phyloP scores from a whole-genome alignment of 2,329 filamentous ascomycete species.

The Penicillium occitanis region DNA sequence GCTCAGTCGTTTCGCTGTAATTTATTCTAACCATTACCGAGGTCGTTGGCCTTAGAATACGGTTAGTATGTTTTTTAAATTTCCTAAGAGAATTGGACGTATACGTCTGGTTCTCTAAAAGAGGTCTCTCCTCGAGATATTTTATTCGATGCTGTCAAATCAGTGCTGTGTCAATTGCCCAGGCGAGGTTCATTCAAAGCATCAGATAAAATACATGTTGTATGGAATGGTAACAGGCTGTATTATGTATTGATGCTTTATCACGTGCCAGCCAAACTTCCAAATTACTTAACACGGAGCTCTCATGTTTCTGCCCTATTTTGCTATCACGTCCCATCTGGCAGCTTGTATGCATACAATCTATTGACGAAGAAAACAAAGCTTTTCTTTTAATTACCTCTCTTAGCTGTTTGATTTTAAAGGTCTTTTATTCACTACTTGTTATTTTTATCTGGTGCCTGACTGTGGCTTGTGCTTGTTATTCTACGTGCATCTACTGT shows the following conservation, averaged over 20 bases:
- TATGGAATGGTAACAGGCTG: neutral
- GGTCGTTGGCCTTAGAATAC: no score
- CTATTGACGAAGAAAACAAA: neutral
- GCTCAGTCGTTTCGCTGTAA: neutral
- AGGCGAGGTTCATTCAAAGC: neutral
- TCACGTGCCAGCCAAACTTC: slow-evolving; percentile 19
- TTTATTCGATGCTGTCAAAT: no score
- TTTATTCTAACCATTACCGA: no score
- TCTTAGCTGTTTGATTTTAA: neutral
- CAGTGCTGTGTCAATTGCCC: no score
- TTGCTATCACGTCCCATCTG: slow-evolving; percentile 6
- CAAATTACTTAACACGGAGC: slow-evolving; percentile 17
- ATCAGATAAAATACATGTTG: neutral
- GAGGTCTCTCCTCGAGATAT: no score
- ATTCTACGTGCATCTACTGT: neutral
- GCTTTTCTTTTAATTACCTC: neutral
- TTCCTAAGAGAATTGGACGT: no score
- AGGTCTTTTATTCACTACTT: neutral
- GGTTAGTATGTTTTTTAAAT: no score
- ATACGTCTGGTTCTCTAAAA: no score
- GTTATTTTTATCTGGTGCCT: neutral
- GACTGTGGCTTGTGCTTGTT: neutral
- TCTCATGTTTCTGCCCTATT: slow-evolving; percentile 17
- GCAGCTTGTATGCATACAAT: neutral
- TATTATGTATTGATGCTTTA: neutral